phyloP scores from a whole-genome alignment of 805 yeast genomes.

The Candida insectorum region DNA sequence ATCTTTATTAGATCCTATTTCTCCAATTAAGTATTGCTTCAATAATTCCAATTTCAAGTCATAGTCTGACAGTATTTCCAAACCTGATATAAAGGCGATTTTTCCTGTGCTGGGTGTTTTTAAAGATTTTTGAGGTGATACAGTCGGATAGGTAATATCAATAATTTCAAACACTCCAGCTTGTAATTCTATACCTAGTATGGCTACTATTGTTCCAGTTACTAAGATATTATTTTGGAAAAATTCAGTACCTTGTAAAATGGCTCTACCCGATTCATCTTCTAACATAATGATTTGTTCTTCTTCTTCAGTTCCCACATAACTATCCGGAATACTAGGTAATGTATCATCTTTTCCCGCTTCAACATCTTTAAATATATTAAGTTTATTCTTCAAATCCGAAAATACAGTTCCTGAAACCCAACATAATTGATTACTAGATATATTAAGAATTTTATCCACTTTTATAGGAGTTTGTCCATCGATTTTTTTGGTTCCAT shows the following conservation, averaged over 20 bases:
- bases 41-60: constrained; percentile 53
- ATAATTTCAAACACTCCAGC: constrained; percentile 83
- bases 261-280: constrained; percentile 88
- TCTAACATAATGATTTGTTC: constrained; percentile 64
- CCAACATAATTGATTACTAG: constrained; percentile 65
- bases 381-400: constrained; percentile 82
- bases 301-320: constrained; percentile 12
- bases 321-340: constrained; percentile 33
- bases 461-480: constrained; percentile 30
- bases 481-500: constrained; percentile 32
- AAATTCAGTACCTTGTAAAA: constrained; percentile 59
- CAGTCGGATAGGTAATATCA: constrained; percentile 71
- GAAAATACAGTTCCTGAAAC: constrained; percentile 82
- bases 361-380: constrained; percentile 78
- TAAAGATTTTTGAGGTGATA: constrained; percentile 47
- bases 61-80: constrained; percentile 48
- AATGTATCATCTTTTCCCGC: constrained; percentile 51
- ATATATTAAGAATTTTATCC: constrained; percentile 56
- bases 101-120: constrained; percentile 22
- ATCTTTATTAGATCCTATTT: constrained; percentile 41
- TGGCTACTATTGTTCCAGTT: constrained; percentile 86
- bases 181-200: constrained; percentile 79
- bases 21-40: constrained; percentile 70
- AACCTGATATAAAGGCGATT: constrained; percentile 76
- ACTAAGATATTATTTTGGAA: constrained; percentile 59